Evolutionary conservation across 2,329 filamentous ascomycete species (phyloP), one percentile per base, ranked within the genome.

Genomic region (Cordyceps pruinosa): DNA sequence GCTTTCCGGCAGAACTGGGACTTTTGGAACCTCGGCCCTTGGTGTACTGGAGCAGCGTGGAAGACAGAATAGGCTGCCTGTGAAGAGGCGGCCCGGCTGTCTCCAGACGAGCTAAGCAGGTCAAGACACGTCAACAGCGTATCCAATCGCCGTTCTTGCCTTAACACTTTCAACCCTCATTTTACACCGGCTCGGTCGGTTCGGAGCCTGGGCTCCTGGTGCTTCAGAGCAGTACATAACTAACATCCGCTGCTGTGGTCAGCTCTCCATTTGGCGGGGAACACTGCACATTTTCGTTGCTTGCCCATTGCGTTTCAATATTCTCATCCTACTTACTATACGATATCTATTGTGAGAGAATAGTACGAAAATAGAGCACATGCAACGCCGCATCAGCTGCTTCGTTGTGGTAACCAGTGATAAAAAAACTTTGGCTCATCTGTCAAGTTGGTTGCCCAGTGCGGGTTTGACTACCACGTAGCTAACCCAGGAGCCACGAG

Each of bases 31-130:
- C 83, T 2, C 72, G 83, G 44, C 83, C 83, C 12, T 75, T 84
- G 35, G 80, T 84, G 54, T 85, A 84, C 70, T 86, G 82, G 78
- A 81, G 79, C 61, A 81, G 83, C 39, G 68, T 86, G 48, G 83
- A 85, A 69, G 83, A 85, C 72, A 75, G 81, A 53, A 82, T 85
- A 66, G 72, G 73, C 44, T 71, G 70, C 21, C 70, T 76, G 15
- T 56, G n/a, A 55, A 21, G 51, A 25, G 23, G 4, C 2, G 5
- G 13, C 15, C 23, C 34, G 15, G 3, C 32, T 21, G 19, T 26
- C 8, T 15, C 17, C 21, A 2, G 6, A 32, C 17, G 19, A n/a
- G 10, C 13, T 26, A 9, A 13, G 28, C 30, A 28, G 17, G n/a
- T 9, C 37, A 41, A 41, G 21, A n/a, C 28, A 13, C 19, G 26